Base-by-base conservation (phyloP, 2,329 filamentous ascomycete genomes). In the Ophiobolus disseminans region DNA sequence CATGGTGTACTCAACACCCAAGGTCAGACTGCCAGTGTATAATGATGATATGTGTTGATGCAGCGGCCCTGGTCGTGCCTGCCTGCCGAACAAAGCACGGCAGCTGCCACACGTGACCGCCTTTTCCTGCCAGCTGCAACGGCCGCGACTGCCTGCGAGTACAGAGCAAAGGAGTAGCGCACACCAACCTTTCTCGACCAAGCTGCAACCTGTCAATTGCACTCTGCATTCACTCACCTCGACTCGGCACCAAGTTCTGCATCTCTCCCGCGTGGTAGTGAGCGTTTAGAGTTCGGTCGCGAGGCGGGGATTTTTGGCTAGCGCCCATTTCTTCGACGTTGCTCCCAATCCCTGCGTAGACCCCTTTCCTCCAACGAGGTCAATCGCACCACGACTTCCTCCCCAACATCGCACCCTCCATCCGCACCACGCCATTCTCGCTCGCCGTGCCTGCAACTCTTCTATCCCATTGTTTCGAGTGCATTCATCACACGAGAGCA, bases 331-430 rank as follows among this genome's bases (percentile, higher is more conserved):
- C 59, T 58, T 63, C 53, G 62, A 67, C 62, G 62, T 62, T 64
- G 67, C 60, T 65, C 56, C 55, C 58, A 62, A 72, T 69, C 69
- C 70, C 65, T 70, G 68, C 56, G 55, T 63, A 59, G 69, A 68
- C 66, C 69, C 69, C 66, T 72, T 72, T 71, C 66, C 66, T 64
- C 61, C 60, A 58, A 50, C 59, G 50, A 65, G 50, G 56, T 58
- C 48, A 59, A 64, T 58, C 60, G 53, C 64, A 68, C 66, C 65
- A 65, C 67, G 62, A 64, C 62, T 71, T 67, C 67, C 63, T 65
- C 60, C 57, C 52, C 62, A 64, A 63, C 64, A 54, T 64, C 57
- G 65, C 65, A 64, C 57, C 58, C 62, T 65, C 62, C 57, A 51
- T 53, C 49, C 36, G 51, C 59, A 58, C 60, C 59, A 60, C 64